These are phyloP conservation scores for Chaetothyriales sp. DNA, from an alignment of 2,329 filamentous ascomycete species.

Conservation along the genomic window DNA sequence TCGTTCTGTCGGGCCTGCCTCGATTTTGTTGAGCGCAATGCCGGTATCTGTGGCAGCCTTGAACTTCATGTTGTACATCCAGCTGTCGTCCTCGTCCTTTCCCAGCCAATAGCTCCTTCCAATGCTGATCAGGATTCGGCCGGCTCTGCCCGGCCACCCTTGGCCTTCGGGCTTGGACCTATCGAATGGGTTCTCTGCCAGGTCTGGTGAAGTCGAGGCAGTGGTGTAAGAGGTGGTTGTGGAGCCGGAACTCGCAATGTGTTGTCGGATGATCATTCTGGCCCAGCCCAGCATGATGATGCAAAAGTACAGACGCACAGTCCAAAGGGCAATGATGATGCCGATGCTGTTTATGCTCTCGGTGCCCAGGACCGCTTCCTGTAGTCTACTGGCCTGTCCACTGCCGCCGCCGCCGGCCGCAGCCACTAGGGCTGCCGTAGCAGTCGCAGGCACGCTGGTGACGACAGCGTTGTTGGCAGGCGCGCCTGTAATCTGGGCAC, in stretches of 20 bases:
- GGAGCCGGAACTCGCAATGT: slow-evolving; percentile 39
- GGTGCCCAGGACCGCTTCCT: slow-evolving; percentile 49
- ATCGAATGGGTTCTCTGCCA: slow-evolving; percentile 55
- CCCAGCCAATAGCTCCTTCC: slow-evolving; percentile 73
- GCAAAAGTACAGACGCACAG: slow-evolving; percentile 68
- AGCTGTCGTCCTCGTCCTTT: slow-evolving; percentile 33
- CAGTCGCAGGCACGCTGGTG: slow-evolving; percentile 21
- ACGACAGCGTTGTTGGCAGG: slow-evolving; percentile 42
- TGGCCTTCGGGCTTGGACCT: slow-evolving; percentile 57
- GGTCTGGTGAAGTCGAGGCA: slow-evolving; percentile 32
- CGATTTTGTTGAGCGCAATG: slow-evolving; percentile 33
- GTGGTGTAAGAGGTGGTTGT: slow-evolving; percentile 28
- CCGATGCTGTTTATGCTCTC: slow-evolving; percentile 64
- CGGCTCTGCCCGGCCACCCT: slow-evolving; percentile 65
- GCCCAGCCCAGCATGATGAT: slow-evolving; percentile 75
- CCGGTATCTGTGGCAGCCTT: slow-evolving; percentile 28
- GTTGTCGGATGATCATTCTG: slow-evolving; percentile 58
- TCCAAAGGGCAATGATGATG: slow-evolving; percentile 59
- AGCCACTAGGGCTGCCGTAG: slow-evolving; percentile 7
- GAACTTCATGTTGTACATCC: slow-evolving; percentile 39
- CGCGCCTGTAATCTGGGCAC: slow-evolving; percentile 40
- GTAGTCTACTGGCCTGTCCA: slow-evolving; percentile 28
- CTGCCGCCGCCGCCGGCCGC: slow-evolving; percentile 22
- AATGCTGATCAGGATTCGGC: slow-evolving; percentile 62
- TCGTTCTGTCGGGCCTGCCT: slow-evolving; percentile 36